Conservation (phyloP, 257 asterid species). For the Solanum okadae region DNA sequence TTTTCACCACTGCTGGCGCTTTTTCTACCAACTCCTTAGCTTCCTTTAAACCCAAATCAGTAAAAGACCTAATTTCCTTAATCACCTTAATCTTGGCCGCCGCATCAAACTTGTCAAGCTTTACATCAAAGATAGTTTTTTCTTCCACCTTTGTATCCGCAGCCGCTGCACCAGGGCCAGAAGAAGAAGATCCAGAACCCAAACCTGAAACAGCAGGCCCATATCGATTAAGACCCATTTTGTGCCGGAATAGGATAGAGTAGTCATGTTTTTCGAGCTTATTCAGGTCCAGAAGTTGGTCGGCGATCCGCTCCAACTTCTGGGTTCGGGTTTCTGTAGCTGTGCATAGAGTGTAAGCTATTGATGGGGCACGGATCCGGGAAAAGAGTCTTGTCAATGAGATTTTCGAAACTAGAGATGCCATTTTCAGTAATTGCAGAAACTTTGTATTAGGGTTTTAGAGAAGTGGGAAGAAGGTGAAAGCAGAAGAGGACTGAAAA, state of each 20-base stretch:
- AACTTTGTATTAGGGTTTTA: constrained; percentile 6
- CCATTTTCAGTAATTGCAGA: constrained; percentile 18
- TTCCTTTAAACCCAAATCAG: constrained; percentile 78
- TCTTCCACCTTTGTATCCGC: constrained; percentile 41
- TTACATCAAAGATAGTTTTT: constrained; percentile 63
- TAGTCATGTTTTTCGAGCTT: constrained; percentile 75
- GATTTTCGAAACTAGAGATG: constrained; percentile 29
- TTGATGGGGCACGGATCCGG: constrained; percentile 1
- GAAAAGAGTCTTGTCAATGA: constrained; percentile 19
- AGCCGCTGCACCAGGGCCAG: constrained; percentile 35
- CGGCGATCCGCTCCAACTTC: constrained; percentile 75
- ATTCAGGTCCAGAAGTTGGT: constrained; percentile 52
- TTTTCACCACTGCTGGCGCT: constrained; percentile 66
- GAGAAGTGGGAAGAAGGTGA: constrained; percentile 9
- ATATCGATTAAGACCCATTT: constrained; percentile 60
- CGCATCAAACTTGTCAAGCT: constrained; percentile 63
- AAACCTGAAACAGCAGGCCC: constrained; percentile 41
- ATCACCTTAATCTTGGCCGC: constrained; percentile 74
- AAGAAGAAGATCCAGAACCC: constrained; percentile 13
- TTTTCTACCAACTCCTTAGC: constrained; percentile 87
- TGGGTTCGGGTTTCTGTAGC: constrained; percentile 32
- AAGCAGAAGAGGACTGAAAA: neutral
- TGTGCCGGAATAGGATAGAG: constrained; percentile 45
- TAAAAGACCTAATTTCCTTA: constrained; percentile 72
- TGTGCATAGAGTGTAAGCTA: constrained; percentile 31